Base-by-base conservation (phyloP, 1,284 basidiomycete species). In the Quambalaria eucalypti region DNA sequence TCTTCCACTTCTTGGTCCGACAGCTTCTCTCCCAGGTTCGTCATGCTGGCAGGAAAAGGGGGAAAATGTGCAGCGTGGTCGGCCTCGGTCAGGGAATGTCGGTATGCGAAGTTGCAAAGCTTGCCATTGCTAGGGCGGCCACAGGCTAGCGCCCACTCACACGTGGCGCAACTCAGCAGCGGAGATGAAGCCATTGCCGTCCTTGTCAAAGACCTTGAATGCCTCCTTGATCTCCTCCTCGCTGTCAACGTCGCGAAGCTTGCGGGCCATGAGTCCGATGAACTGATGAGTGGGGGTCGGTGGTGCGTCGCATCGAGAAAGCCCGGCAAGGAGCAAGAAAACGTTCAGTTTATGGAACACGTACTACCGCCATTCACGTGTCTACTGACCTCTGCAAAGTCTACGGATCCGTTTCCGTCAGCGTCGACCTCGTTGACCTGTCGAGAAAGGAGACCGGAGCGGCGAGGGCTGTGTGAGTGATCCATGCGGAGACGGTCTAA, bases 181-280 rank as follows among this genome's bases (percentile, higher is more conserved):
- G 26, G 78, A 80, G 74, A 83, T 83, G 74, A 80, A 81, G 19
- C 82, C 82, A 69, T 84, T 82, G 56, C 81, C 81, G 71, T 84
- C 82, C 78, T 84, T 84, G 77, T 84, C 82, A 64, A 83, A 84
- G 50, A 83, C 82, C 77, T 83, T 83, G 80, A 84, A 84, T 28
- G 82, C 82, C 76, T 84, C 82, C 65, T 80, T 79, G 77, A 84
- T 83, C 77, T 84, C 82, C 73, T 84, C 82, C 74, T 84, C 82
- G 52, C 79, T 85, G 76, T 93, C 91, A 21, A 88, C 89, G 77
- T 93, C 88, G 77, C 87, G 85, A 87, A 93, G 91, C 81, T 90
- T 90, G 76, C 90, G 85, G 50, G 88, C 88, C 91, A 96, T 95
- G 85, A 96, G 90, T 60, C 87, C 88, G 66, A 93, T 80, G 80